Evolutionary conservation across 768 basidiomycete species (phyloP).

Genomic region (Kwoniella sp.): DNA sequence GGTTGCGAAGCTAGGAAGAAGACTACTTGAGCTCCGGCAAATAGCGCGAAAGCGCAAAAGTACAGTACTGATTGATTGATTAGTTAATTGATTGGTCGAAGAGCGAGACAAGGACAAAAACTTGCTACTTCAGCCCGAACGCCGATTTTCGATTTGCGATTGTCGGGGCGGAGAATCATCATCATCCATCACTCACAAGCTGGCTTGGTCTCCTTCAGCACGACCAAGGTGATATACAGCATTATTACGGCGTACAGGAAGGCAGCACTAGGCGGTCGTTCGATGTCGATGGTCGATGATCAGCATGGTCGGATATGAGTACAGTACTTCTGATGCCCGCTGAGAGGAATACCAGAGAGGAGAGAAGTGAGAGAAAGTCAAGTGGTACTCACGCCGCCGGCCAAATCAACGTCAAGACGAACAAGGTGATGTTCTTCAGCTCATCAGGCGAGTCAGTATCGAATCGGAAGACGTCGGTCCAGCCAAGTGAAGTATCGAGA

Average conservation of each 20-base stretch:
- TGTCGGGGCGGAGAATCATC: no score
- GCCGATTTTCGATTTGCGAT: no score
- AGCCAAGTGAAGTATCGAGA: conserved; percentile 73
- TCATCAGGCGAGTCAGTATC: conserved; percentile 63
- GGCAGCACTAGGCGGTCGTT: conserved; percentile 66
- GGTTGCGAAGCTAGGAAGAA: conserved; percentile 78
- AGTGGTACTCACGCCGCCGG: conserved; percentile 70
- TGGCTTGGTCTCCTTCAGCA: conserved; percentile 77
- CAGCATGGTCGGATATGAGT: no score
- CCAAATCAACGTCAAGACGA: conserved; percentile 78
- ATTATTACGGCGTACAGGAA: conserved; percentile 73
- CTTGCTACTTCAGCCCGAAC: no score
- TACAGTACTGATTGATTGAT: conserved; percentile 62
- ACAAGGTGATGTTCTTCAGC: conserved; percentile 72
- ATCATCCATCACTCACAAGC: conserved; percentile 62
- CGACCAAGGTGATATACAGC: conserved; percentile 72
- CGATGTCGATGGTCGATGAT: no score
- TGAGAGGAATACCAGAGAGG: no score
- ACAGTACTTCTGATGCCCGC: no score
- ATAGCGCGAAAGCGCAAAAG: conserved; percentile 70
- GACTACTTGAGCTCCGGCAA: conserved; percentile 76
- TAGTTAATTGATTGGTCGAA: conserved; percentile 2
- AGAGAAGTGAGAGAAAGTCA: no score
- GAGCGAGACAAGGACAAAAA: no score
- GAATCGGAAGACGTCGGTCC: conserved; percentile 65